These are phyloP conservation scores for Backusella morwellensis DNA, from an alignment of 192 early-diverging fungal genomes.

Conservation along the genomic window DNA sequence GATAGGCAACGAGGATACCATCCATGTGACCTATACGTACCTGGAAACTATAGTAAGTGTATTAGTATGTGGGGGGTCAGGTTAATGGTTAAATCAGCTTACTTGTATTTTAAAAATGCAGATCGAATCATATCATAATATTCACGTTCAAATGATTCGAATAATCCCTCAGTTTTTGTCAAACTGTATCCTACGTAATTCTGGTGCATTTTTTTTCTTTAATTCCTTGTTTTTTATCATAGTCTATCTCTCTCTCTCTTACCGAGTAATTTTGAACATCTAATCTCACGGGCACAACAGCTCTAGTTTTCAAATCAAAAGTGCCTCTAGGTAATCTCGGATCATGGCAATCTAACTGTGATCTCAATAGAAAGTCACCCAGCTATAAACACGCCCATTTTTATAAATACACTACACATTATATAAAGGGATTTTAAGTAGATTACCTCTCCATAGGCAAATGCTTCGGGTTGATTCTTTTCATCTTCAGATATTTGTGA, in stretches of 20 bases:
- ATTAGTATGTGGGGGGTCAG: not conserved
- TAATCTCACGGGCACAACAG: conserved; percentile 78
- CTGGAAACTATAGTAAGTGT: conserved; percentile 69
- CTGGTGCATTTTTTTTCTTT: not conserved
- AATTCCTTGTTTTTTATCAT: not conserved
- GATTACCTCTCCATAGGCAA: conserved; percentile 55
- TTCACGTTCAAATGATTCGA: conserved; percentile 88
- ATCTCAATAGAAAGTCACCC: conserved; percentile 77
- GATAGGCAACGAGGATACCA: conserved; percentile 89
- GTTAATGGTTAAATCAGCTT: not conserved
- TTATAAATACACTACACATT: not conserved
- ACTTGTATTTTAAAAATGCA: conserved; percentile 84
- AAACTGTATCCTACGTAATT: conserved; percentile 71
- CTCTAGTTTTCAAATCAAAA: conserved; percentile 94
- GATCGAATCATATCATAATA: conserved; percentile 93
- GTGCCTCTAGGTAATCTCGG: conserved; percentile 69
- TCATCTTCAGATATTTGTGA: conserved; percentile 35
- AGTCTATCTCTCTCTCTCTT: not conserved
- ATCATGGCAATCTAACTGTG: conserved; percentile 88
- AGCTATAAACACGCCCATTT: conserved; percentile 14
- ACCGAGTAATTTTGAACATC: conserved; percentile 73
- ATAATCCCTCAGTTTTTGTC: conserved; percentile 57
- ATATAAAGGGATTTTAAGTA: too few relatives aligned
- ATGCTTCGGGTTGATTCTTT: conserved; percentile 57
- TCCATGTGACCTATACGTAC: conserved; percentile 94